Evolutionary conservation across 2,329 filamentous ascomycete species (phyloP), one percentile per base, ranked within the genome.

Genomic region (Ramularia endophylla): DNA sequence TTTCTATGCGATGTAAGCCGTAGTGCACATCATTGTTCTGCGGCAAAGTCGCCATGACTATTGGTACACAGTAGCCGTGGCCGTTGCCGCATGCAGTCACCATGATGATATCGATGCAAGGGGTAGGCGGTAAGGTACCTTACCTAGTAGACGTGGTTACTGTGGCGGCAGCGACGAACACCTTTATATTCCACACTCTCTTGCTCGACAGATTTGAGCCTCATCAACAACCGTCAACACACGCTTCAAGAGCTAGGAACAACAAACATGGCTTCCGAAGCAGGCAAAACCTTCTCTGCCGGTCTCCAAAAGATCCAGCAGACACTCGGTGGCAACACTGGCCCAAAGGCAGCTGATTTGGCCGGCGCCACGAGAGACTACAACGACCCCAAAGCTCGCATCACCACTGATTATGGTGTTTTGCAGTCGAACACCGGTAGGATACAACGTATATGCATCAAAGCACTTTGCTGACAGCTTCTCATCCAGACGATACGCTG

Each of bases 401-500:
- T 88, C 51, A 90, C 86, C 0, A 83, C 81, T 36, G 87, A 94
- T 56, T 86, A 75, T 65, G 87, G 87, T 16, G 78, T 83, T 19
- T 86, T 82, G 63, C 75, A 87, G 55, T 67, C 70, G 30, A 83
- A 83, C 54, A 81, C 82, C 1, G 50, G 48, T 51, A 43, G 17
- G 46, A 22, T 22, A 17, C 8, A 13, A 20, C 17, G n/a, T n/a
- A n/a, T 13, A 13, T 11, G 30, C 5, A 18, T 12, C 18, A 7
- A 16, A 29, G 16, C 13, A 17, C 8, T 8, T 9, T 13, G 30
- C 40, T 29, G 18, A 18, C 25, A 32, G 27, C n/a, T 6, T 15
- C 8, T 15, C 5, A 3, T 18, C 9, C 39, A 53, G 87, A 94
- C 56, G 75, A 88, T 59, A 92, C 85, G 86, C 69, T 94, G 40